phyloP scores from a whole-genome alignment of 2,329 filamentous ascomycete species.

The Paecilomyces formosus region DNA sequence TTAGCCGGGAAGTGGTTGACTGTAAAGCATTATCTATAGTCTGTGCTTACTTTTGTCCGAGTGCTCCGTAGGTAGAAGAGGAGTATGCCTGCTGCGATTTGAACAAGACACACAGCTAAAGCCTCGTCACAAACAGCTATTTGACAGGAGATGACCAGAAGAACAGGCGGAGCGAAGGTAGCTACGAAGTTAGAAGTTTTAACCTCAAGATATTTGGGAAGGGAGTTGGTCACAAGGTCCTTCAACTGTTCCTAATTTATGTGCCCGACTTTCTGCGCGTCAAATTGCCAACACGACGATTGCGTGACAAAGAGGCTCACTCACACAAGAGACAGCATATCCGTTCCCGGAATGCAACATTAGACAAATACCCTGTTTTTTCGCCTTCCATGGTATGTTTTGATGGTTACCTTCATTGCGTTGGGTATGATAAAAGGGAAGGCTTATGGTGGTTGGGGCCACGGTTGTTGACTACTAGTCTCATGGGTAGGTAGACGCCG shows the following conservation, averaged over 20 bases:
- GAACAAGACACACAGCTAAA: background rate
- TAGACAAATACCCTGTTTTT: background rate
- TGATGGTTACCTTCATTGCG: background rate
- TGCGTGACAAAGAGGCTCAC: background rate
- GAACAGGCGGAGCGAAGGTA: background rate
- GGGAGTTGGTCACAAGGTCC: background rate
- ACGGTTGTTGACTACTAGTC: no score
- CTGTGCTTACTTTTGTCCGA: no score
- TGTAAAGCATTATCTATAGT: background rate
- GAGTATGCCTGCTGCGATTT: no score
- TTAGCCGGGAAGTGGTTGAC: background rate
- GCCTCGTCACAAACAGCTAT: background rate
- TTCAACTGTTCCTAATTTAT: background rate
- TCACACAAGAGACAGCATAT: background rate
- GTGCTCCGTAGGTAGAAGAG: no score
- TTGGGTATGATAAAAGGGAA: background rate
- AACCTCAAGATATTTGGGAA: background rate
- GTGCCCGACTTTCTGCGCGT: background rate
- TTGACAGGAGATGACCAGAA: background rate
- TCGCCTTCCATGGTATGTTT: background rate
- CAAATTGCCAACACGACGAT: background rate
- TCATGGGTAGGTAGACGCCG: no score
- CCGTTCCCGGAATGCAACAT: background rate
- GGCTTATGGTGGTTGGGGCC: no score
- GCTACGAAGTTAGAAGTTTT: background rate